phyloP scores from a whole-genome alignment of 1,284 basidiomycete species.

The Cystobasidiaceae sp. region DNA sequence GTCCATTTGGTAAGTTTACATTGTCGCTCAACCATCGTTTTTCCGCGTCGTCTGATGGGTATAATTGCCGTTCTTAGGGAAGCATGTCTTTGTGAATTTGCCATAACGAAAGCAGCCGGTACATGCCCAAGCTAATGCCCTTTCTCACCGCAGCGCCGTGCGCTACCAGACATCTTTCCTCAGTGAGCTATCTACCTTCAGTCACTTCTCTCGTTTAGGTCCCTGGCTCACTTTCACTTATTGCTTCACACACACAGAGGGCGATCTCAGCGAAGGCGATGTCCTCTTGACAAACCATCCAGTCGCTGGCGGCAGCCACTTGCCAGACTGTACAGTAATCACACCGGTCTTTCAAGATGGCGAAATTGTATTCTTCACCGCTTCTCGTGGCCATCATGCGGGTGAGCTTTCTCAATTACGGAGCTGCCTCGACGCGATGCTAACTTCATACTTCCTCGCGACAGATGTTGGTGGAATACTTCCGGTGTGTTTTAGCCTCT shows the following conservation, averaged over 20 bases:
- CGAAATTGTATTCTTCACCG: conserved; percentile 86
- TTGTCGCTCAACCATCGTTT: no score
- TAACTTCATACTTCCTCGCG: background rate
- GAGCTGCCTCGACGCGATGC: background rate
- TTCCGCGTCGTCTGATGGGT: background rate
- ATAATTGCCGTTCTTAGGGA: background rate
- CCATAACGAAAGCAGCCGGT: no score
- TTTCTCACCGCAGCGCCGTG: conserved; percentile 33
- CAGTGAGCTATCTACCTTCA: conserved; percentile 3
- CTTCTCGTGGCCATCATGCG: conserved; percentile 73
- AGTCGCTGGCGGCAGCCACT: conserved; percentile 58
- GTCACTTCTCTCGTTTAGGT: background rate
- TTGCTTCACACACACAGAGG: no score
- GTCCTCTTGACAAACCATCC: conserved; percentile 56
- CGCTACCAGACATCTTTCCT: conserved; percentile 29
- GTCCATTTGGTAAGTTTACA: conserved; percentile 50
- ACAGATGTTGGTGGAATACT: conserved; percentile 59
- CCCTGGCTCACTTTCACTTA: no score
- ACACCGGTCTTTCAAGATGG: conserved; percentile 71
- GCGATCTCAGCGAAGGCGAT: conserved; percentile 70
- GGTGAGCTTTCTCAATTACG: conserved; percentile 51
- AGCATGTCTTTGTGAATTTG: conserved; percentile 35
- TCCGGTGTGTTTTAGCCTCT: conserved; percentile 53
- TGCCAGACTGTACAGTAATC: conserved; percentile 59
- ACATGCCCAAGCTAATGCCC: background rate